Percentiles rank a stretch among this genome's conserved stretches.
phyloP scores from a whole-genome alignment of 2,329 filamentous ascomycete genomes.

The Orbilia quercus region DNA sequence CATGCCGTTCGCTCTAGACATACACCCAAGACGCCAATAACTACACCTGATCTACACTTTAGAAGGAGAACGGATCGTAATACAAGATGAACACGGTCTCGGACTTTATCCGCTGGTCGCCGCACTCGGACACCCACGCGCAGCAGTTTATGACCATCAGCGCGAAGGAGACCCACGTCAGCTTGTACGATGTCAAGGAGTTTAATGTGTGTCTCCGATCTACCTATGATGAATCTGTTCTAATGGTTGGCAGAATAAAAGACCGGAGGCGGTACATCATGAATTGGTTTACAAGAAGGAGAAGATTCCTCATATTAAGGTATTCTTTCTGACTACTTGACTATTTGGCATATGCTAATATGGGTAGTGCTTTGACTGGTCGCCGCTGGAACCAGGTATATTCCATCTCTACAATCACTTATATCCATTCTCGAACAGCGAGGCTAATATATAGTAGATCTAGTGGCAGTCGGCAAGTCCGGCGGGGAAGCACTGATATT shows the following conservation, averaged over 20 bases:
- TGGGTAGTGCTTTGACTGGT: constrained; percentile 67
- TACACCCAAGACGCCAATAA: too few relatives aligned
- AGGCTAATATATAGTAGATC: constrained; percentile 70
- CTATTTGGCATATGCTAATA: background rate
- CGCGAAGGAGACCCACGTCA: constrained; percentile 66
- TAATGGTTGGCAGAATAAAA: constrained; percentile 34
- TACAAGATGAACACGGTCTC: constrained; percentile 66
- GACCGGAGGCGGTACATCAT: constrained; percentile 39
- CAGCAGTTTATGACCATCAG: constrained; percentile 68
- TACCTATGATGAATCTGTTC: constrained; percentile 11
- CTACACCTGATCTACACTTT: too few relatives aligned
- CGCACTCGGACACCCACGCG: constrained; percentile 65
- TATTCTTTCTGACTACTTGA: constrained; percentile 56
- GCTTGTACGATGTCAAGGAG: constrained; percentile 65
- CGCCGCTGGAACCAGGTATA: constrained; percentile 64
- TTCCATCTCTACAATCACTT: background rate
- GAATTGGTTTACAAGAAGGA: constrained; percentile 62
- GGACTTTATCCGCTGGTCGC: constrained; percentile 67
- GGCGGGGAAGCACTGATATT: constrained; percentile 80
- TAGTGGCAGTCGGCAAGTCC: constrained; percentile 79
- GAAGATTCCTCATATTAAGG: constrained; percentile 68
- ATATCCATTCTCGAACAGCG: too few relatives aligned
- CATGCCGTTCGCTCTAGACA: constrained; percentile 48
- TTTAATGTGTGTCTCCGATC: constrained; percentile 64
- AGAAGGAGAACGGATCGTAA: background rate